Evolutionary conservation across 2,329 filamentous ascomycete genomes (phyloP), one percentile per base, ranked within the genome.

Genomic region (Diaporthe velutina): DNA sequence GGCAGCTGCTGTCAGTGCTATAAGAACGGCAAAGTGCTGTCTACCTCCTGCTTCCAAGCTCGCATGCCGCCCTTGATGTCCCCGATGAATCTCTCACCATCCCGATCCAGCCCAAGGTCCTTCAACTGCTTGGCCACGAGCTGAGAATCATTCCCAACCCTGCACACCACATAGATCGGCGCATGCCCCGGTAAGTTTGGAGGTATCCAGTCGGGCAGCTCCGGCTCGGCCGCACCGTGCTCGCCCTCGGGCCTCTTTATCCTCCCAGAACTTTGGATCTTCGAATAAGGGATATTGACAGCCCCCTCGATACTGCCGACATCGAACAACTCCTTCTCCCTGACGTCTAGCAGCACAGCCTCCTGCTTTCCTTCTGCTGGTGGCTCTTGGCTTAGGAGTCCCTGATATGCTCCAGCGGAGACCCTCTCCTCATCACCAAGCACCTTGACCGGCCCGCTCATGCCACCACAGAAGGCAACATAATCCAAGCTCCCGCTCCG

Each of bases 241-340:
- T 38, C 67, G 30, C 45, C 67, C 3, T 66, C 35, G n/a, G 9
- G 15, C 33, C 74, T 68, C 55, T 73, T 80, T 35, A 70, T 74
- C 50, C 80, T 81, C 25, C 76, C 76, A 30, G 75, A 74, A 48
- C 76, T 80, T 61, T 80, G 78, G 17, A 80, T 78, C 76, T 83
- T 86, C 17, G 91, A 93, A 79, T 93, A 94, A 0, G 91, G 94
- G 0, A 95, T 82, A 78, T 95, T 98, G 68, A 97, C 84, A 35
- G 94, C 95, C 0, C 93, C 93, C 0, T 91, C 86, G 10, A 99
- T 87, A 76, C 88, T 92, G 77, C 93, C 95, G 58, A 98, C 92
- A 22, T 93, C 93, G 78, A 94, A 98, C 76, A 98, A 95, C 38
- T 95, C 94, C 79, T 91, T 91, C 78, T 98, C 95, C 2, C 97